Base-by-base conservation (phyloP, 768 basidiomycete species). In the Mycena belliarum region DNA sequence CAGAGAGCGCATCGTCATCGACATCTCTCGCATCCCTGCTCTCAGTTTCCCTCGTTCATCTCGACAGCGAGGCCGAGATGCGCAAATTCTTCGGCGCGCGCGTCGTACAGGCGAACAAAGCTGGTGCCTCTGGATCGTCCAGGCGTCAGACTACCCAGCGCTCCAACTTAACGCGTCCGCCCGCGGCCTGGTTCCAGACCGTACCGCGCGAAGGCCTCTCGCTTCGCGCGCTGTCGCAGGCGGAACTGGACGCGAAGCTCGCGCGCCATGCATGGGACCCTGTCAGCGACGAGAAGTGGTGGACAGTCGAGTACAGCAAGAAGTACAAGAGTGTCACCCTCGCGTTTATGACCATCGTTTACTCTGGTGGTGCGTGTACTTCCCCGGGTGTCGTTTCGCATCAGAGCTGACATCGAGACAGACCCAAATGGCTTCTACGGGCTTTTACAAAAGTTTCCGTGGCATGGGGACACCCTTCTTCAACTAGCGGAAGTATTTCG, bases 61-160 rank as follows among this genome's bases (percentile, higher is more conserved):
- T 99, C 16, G 94, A 98, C 61, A 79, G 87, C 12, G 94, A 96
- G 57, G 88, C 89, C 0, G 97, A 99, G 69, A 83, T 98, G 73
- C 86, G 90, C 53, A 88, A 86, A 61, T 96, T 98, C 79, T 99
- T 99, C 68, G 96, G 96, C 2, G 82, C 91, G 20, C 91, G 88
- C 66, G 95, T 97, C 55, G 82, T 98, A 10, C 77, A 79, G n/a
- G 84, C 88, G 2, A 80, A 78, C 26, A 83, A 82, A 70, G 70
- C 72, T 20, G 62, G 72, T 14, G 63, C 75, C 1, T 59, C 72
- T 2, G 66, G 70, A 5, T 62, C 76, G 1, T 55, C 79, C 3
- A 68, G 82, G 29, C 79, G 79, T 43, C 73, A 72, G 5, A 79
- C 76, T 10, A 61, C 71, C 5, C 78, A 81, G 28, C 76, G 88